Evolutionary conservation across 2,329 filamentous ascomycete genomes (phyloP).

Genomic region (Ophiostoma pallidulum): DNA sequence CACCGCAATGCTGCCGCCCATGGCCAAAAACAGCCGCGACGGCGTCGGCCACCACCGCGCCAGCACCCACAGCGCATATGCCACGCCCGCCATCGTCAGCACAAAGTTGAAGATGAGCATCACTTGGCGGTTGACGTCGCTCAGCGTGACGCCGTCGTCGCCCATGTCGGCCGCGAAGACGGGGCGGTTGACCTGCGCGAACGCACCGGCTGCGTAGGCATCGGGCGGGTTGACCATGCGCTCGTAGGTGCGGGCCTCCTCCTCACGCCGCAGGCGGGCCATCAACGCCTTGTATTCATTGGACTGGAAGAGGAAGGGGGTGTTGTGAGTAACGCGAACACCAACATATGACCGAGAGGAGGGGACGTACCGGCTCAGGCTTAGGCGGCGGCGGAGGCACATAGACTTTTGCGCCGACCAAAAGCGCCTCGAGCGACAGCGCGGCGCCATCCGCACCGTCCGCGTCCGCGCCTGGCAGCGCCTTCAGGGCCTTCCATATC

Average conservation of each 20-base stretch:
- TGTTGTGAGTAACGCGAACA: no score
- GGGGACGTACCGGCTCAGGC: slow-evolving; percentile 55
- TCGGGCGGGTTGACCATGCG: slow-evolving; percentile 59
- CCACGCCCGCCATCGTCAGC: slow-evolving; percentile 72
- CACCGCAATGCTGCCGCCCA: slow-evolving; percentile 60
- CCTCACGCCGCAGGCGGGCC: slow-evolving; percentile 70
- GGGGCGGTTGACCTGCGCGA: slow-evolving; percentile 44
- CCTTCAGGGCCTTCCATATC: slow-evolving; percentile 46
- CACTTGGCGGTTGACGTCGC: slow-evolving; percentile 70
- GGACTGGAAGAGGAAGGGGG: slow-evolving; percentile 39
- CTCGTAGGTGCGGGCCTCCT: slow-evolving; percentile 74
- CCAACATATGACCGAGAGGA: background rate
- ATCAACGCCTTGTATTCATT: slow-evolving; percentile 81
- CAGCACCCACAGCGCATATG: slow-evolving; percentile 67
- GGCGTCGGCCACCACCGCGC: slow-evolving; percentile 68
- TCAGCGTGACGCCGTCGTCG: slow-evolving; percentile 57
- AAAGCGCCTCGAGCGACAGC: slow-evolving; percentile 54
- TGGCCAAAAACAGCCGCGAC: slow-evolving; percentile 57
- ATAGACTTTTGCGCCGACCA: slow-evolving; percentile 65
- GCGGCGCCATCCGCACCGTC: slow-evolving; percentile 22
- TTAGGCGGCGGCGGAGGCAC: slow-evolving; percentile 72
- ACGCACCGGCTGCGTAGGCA: slow-evolving; percentile 40
- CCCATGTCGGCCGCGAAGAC: slow-evolving; percentile 35
- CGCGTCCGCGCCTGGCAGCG: slow-evolving; percentile 6
- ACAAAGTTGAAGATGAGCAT: slow-evolving; percentile 84